Evolutionary conservation across 768 basidiomycete species (phyloP), one percentile per base, ranked within the genome.

Genomic region (Lactarius hengduanensis): DNA sequence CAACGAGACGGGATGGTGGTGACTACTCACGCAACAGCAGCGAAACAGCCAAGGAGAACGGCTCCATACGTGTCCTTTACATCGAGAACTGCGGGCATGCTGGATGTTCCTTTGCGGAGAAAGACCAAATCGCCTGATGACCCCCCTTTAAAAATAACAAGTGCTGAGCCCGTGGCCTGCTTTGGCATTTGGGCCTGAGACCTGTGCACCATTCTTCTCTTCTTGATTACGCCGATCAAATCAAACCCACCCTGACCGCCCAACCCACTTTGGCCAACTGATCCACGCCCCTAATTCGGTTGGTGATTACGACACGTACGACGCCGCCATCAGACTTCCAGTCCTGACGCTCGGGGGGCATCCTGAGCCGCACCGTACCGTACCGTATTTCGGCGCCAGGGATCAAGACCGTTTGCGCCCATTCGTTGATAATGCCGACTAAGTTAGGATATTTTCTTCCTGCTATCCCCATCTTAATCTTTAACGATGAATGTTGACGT

Each of bases 1-100:
- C 10, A 32, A 41, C 13, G 32, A 38, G 36, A 22, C 7, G 28
- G 20, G 34, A 22, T 28, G 28, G 36, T 36, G 47, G 6, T 13
- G 45, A 38, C 3, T 16, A 63, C 64, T 32, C 28, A 71, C 70
- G 62, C 41, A n/a, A 57, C 60, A n/a, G 68, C 64, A 16, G 43
- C 10, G 28, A 71, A 65, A 30, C 64, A 62, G 0, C 70, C 70
- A 9, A 69, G 3, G 26, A 71, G 64, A 43, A 71, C 8, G 18
- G 70, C 64, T 2, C 70, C 70, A 16, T 64, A 45, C 3, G 70
- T 50, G 20, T 16, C 2, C 22, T 18, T 13, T 2, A 71, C 62
- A 18, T 66, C 40, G n/a, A 54, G 4, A 6, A 40, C n/a, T n/a
- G 69, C 63, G n/a, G 69, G 69, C 69, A 70, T 70, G 57, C 16